Percentiles rank a stretch among this genome's conserved stretches.
phyloP scores from a whole-genome alignment of 2,329 filamentous ascomycete genomes.

The Stachybotrys echinatus region DNA sequence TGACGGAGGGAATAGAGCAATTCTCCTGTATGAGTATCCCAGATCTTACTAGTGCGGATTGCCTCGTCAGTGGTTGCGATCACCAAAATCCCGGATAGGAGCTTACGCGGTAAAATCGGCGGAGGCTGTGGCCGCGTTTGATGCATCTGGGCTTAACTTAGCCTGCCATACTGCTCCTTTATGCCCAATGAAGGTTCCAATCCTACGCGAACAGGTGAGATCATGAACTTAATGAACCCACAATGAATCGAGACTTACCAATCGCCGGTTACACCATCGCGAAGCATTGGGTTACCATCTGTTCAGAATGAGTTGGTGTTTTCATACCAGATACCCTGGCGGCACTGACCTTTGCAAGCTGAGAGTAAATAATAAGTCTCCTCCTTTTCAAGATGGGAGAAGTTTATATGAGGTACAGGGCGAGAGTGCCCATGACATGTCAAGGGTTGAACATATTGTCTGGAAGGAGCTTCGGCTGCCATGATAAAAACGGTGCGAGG shows the following conservation, averaged over 20 bases:
- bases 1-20: conserved; percentile 82
- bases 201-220: conserved; percentile 60
- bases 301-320: conserved; percentile 4
- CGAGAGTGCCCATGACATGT: conserved; percentile 94
- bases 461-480: conserved; percentile 27
- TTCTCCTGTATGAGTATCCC: conserved; percentile 95
- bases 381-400: conserved; percentile 77
- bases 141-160: conserved; percentile 80
- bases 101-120: conserved; percentile 91
- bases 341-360: conserved; percentile 70
- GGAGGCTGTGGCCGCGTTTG: conserved; percentile 84
- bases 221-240: conserved; percentile 23
- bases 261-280: conserved; percentile 91
- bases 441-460: conserved; percentile 74
- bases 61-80: conserved; percentile 18
- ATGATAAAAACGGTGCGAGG: conserved; percentile 14
- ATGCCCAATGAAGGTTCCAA: conserved; percentile 95
- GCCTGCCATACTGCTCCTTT: conserved; percentile 98
- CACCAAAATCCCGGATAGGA: neutral
- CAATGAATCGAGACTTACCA: conserved; percentile 50
- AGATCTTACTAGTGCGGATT: conserved; percentile 67
- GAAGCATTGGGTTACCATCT: conserved; percentile 98
- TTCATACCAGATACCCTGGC: neutral
- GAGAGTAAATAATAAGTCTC: conserved; percentile 90
- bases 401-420: conserved; percentile 85